phyloP scores from a whole-genome alignment of 768 basidiomycete species.

The Crepidotus variabilis region DNA sequence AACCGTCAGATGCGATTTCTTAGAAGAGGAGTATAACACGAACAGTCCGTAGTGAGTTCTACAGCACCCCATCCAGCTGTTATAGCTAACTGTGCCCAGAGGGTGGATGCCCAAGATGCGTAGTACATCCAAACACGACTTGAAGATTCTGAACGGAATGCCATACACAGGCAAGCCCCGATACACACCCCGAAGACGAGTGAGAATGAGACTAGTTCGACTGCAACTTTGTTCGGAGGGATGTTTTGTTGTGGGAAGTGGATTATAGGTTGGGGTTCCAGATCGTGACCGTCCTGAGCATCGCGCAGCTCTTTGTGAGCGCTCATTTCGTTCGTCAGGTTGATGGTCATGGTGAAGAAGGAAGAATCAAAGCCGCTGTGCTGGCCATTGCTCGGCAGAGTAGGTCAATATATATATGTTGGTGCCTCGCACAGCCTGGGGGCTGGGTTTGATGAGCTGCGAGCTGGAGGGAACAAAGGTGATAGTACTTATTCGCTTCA shows the following conservation, averaged over 20 bases:
- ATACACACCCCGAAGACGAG: conserved; percentile 78
- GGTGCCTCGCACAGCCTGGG: neutral
- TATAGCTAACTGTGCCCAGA: conserved; percentile 91
- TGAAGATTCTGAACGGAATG: conserved; percentile 59
- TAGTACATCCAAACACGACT: conserved; percentile 81
- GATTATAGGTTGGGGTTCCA: conserved; percentile 56
- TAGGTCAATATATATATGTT: conserved; percentile 24
- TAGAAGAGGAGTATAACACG: conserved; percentile 27
- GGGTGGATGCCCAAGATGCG: conserved; percentile 82
- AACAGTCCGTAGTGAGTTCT: conserved; percentile 91
- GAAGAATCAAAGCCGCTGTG: conserved; percentile 12
- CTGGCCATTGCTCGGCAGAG: conserved; percentile 18
- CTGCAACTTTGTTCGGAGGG: conserved; percentile 87
- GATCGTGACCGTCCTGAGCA: conserved; percentile 27
- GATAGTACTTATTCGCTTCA: too few species aligned
- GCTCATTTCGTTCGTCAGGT: conserved; percentile 20
- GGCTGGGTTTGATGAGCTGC: too few species aligned
- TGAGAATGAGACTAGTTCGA: conserved; percentile 72
- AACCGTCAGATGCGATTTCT: conserved; percentile 1
- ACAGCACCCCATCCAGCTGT: conserved; percentile 95
- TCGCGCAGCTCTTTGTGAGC: conserved; percentile 40
- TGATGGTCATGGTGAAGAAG: conserved; percentile 25
- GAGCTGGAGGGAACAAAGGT: too few species aligned
- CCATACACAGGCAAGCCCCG: conserved; percentile 50
- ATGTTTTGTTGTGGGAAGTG: conserved; percentile 40